These are phyloP conservation scores for Pseudogymnoascus sp. DNA, from an alignment of 2,329 filamentous ascomycete genomes.

Conservation along the genomic window DNA sequence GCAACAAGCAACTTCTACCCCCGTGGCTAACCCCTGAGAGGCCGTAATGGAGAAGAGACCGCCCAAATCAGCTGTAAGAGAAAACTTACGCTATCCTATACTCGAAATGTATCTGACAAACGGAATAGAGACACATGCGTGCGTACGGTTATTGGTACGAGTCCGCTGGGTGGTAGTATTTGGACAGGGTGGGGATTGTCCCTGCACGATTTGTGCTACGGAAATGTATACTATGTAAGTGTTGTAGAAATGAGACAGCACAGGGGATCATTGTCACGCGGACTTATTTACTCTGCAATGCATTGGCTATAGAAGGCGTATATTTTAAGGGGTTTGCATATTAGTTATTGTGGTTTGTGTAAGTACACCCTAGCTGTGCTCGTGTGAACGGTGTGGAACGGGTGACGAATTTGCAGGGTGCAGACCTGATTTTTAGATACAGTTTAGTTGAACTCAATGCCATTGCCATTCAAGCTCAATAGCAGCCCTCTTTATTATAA, in stretches of 20 bases:
- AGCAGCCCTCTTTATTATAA: neutral
- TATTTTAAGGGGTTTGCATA: neutral
- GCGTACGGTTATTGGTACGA: neutral
- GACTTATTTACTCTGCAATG: neutral
- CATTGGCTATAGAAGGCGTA: constrained; percentile 9
- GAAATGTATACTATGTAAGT: constrained; percentile 8
- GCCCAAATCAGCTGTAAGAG: constrained; percentile 12
- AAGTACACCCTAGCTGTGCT: neutral
- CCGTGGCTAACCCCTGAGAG: neutral
- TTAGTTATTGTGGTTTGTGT: constrained; percentile 2
- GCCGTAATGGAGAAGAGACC: neutral
- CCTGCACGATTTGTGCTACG: neutral
- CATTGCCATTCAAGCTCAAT: neutral
- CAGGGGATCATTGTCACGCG: neutral
- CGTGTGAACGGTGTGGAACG: neutral
- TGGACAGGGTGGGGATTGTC: neutral
- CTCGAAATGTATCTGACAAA: neutral
- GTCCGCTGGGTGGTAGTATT: neutral
- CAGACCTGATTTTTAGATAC: neutral
- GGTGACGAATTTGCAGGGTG: neutral
- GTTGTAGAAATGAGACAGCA: constrained; percentile 5
- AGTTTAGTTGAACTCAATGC: neutral
- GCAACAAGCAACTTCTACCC: constrained; percentile 24
- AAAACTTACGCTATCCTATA: neutral
- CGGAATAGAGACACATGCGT: neutral